Evolutionary conservation across 352 stramenopile species (phyloP).

Genomic region (Blastocystis hominis): DNA sequence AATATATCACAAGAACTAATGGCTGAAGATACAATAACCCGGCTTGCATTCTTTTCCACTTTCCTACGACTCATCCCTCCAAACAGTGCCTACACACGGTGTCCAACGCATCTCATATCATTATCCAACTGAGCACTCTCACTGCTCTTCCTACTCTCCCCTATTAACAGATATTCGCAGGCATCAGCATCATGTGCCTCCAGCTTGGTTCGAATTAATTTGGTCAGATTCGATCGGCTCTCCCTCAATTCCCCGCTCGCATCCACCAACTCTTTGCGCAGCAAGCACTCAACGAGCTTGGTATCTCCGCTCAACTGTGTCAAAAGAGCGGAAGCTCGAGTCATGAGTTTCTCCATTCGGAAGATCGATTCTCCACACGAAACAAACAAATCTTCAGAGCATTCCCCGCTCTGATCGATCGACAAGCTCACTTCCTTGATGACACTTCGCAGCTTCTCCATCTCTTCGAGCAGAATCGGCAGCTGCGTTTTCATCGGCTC

Average conservation of each 20-base stretch:
- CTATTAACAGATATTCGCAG: background rate
- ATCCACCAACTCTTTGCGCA: background rate
- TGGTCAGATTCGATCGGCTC: background rate
- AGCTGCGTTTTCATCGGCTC: background rate
- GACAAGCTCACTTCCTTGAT: background rate
- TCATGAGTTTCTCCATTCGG: background rate
- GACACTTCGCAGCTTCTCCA: background rate
- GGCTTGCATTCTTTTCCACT: background rate
- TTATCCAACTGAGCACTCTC: background rate
- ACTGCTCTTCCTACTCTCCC: background rate
- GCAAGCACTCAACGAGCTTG: background rate
- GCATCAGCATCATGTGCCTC: background rate
- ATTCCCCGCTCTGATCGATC: background rate
- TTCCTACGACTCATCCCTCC: background rate
- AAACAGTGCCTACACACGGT: background rate
- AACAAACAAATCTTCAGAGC: background rate
- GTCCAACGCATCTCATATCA: background rate
- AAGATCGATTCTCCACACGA: background rate
- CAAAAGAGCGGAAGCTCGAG: background rate
- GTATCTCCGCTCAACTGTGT: background rate
- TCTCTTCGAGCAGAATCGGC: background rate
- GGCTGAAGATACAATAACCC: background rate
- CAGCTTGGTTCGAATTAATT: background rate
- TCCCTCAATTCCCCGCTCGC: background rate
- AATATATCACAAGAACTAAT: constrained; percentile 48